Base-by-base conservation (phyloP, 192 early-diverging fungal species). In the Funneliformis mosseae region DNA sequence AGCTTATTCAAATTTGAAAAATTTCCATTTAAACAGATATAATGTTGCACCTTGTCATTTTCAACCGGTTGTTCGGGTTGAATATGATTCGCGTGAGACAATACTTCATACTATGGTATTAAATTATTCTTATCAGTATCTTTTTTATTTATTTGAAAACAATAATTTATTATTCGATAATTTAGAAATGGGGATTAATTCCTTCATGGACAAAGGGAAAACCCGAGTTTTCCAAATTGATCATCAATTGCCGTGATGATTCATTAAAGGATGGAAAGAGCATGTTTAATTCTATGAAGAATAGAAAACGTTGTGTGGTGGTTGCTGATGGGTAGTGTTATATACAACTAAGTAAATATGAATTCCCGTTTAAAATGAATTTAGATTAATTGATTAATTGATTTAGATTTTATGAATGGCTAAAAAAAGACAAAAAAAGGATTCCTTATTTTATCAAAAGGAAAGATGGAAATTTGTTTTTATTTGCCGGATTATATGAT, bases 391-490 rank as follows among this genome's bases (percentile, higher is more conserved):
- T 4, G n/a, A 50, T 61, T 61, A 23, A 14, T 73, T 61, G 21
- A 18, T 68, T 8, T 79, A 88, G 89, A 16, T 91, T 90, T 43
- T 91, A 85, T 76, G 90, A 91, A 80, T 91, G 90, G 90, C 62
- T 85, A 28, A 84, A 83, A 50, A 82, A 84, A 21, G 84, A 83
- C 4, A 89, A 88, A 43, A 75, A 84, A n/a, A 81, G 83, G 38
- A 80, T 83, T 2, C 88, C 90, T 0, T 87, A 88, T 68, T 88
- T 82, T 74, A 86, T 86, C 7, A 82, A 80, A 63, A 81, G 89
- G 12, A 73, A 82, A 68, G 89, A 88, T 72, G 85, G 83, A n/a
- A 72, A 83, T 7, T 55, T 88, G 50, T 85, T 89, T 85, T 68
- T 91, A 8, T 85, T 89, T 78, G 87, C 87, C 5, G 87, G 83